Evolutionary conservation across 148 eudicot species (phyloP), one percentile per base, ranked within the genome.

Genomic region (Dianthus caryophyllus): DNA sequence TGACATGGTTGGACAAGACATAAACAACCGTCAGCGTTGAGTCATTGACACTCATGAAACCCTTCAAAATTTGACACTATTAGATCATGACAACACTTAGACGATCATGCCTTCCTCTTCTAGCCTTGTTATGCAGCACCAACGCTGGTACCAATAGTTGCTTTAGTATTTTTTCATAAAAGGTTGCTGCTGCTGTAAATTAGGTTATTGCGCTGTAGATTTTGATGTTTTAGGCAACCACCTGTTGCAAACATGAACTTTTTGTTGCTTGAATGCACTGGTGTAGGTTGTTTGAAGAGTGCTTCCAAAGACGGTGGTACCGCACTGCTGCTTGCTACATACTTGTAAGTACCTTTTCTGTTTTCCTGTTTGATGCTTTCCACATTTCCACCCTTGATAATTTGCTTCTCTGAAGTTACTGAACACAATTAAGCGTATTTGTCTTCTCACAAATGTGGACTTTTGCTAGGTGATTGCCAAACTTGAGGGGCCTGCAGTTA

Each of bases 241-340:
- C 46, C 27, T 38, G 55, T 39, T 33, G 26, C 64, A 41, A 48
- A 61, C 65, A 21, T 36, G 12, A 1, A 15, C 31, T n/a, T 39
- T 24, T 29, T 13, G 22, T 61, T 57, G 16, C 57, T 54, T 22
- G 16, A 22, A 14, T 26, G 43, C 47, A 25, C 36, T 63, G 43
- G 48, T 55, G n/a, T 73, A 89, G 98, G 91, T 79, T 93, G 81
- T 93, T 93, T 81, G 98, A 93, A 80, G 98, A 93, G 71, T 93
- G 98, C 81, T 89, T 87, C 81, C 95, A 87, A 75, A 79, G 83
- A 67, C 86, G 95, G 78, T 93, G 98, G 98, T 93, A 89, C 69
- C 90, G 94, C 21, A 93, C 96, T 64, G 98, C 98, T 51, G 98
- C 91, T 41, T 89, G 98, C 85, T 93, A 93, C 75, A 89, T 93